These are phyloP conservation scores for Cucurbita moschata DNA, from an alignment of 306 rosid species.

Conservation along the genomic window DNA sequence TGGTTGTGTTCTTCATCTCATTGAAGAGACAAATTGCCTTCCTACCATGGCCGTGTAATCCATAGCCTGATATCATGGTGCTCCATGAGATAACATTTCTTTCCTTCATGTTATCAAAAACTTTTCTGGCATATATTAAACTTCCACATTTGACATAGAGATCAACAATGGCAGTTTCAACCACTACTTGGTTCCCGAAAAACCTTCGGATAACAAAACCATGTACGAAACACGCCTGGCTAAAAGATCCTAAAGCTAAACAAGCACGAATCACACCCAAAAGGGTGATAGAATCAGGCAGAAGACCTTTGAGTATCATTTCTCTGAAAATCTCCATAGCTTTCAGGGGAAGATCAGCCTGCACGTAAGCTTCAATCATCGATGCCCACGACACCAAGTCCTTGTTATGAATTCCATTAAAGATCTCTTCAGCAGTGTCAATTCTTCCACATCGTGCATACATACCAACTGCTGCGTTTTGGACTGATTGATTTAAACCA, in stretches of 20 bases:
- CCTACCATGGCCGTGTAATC: slow-evolving; percentile 24
- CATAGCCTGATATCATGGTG: slow-evolving; percentile 33
- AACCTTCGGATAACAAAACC: slow-evolving; percentile 12
- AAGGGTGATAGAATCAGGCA: slow-evolving; percentile 24
- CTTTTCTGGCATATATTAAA: slow-evolving; percentile 19
- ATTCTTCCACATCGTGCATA: slow-evolving; percentile 29
- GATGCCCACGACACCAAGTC: slow-evolving; percentile 38
- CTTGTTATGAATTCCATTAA: slow-evolving; percentile 19
- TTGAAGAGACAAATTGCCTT: slow-evolving; percentile 25
- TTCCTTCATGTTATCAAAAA: slow-evolving; percentile 20
- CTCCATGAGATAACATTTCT: slow-evolving; percentile 31
- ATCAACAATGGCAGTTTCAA: slow-evolving; percentile 23
- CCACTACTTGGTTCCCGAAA: slow-evolving; percentile 5
- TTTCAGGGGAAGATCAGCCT: slow-evolving; percentile 15
- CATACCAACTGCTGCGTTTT: slow-evolving; percentile 29
- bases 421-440: slow-evolving; percentile 16
- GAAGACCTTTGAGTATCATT: slow-evolving; percentile 10
- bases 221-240: slow-evolving; percentile 23
- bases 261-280: slow-evolving; percentile 19
- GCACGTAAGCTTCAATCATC: slow-evolving; percentile 27
- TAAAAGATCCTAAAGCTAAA: slow-evolving; percentile 24
- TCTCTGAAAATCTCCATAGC: slow-evolving; percentile 23
- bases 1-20: slow-evolving; percentile 18
- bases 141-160: slow-evolving; percentile 34
- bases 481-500: slow-evolving; percentile 14